Evolutionary conservation across 2,329 filamentous ascomycete species (phyloP), one percentile per base, ranked within the genome.

Genomic region (Fonsecaea erecta): DNA sequence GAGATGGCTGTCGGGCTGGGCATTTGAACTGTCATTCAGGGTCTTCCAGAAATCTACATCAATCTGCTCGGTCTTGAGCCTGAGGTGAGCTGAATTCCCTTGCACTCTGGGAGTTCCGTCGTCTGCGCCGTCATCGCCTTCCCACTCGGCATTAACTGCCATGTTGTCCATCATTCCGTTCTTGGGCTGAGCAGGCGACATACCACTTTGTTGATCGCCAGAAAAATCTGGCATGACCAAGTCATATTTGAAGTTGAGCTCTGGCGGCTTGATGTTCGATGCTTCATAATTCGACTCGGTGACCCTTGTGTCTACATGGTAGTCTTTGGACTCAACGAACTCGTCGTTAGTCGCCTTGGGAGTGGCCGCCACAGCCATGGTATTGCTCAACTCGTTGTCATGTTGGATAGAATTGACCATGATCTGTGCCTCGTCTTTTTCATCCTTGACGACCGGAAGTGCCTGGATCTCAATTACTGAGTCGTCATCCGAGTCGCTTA

Each of bases 401-500:
- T 37, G 55, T 32, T 48, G 21, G 6, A 18, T 28, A 16, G 54
- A 30, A 9, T 24, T 26, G 24, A n/a, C n/a, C 12, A 46, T 18
- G 26, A 4, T 14, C 12, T 37, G 32, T 3, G 18, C 57, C 11
- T 64, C 62, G 5, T 24, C 34, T 3, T 24, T 53, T 53, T 68
- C 65, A 12, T 55, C 18, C 35, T 68, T 68, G 62, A 63, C 48
- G 2, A 24, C 43, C 16, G 30, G 18, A 37, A 35, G 7, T 4
- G 14, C 1, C 9, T 59, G 12, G 7, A 21, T 18, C 9, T 52
- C 55, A 11, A 8, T 26, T 21, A 11, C 26, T 26, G 32, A 24
- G 6, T 40, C 32, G 40, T 52, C 58, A 28, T 60, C 65, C 28
- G 65, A 62, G 54, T 68, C 65, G 40, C 34, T 52, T 12, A 62